Conservation (phyloP, 1,284 basidiomycete species). For the Tremellales sp. region DNA sequence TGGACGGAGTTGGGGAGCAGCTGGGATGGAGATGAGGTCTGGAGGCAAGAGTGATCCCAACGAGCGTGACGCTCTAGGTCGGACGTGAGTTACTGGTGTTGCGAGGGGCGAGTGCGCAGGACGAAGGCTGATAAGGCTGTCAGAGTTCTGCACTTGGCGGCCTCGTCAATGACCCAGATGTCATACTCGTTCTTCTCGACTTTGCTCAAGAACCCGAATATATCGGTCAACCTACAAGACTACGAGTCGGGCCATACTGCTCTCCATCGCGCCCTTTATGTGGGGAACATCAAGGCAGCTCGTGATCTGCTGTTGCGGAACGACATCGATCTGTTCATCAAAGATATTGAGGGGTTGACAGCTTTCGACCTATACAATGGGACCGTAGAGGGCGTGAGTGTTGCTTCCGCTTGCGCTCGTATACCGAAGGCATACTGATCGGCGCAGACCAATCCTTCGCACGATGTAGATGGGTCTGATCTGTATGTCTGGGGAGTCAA, state of each 20-base stretch:
- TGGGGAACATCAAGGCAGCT: slow-evolving; percentile 76
- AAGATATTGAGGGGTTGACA: slow-evolving; percentile 87
- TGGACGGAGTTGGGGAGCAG: slow-evolving; percentile 63
- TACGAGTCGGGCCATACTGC: slow-evolving; percentile 86
- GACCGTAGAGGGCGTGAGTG: slow-evolving; percentile 62
- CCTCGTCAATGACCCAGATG: slow-evolving; percentile 59
- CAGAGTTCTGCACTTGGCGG: slow-evolving; percentile 77
- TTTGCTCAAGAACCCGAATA: slow-evolving; percentile 67
- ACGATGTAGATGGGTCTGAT: slow-evolving; percentile 55
- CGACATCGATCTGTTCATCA: slow-evolving; percentile 70
- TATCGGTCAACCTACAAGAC: slow-evolving; percentile 81
- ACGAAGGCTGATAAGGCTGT: slow-evolving; percentile 59
- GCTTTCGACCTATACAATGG: slow-evolving; percentile 93
- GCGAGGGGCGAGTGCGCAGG: slow-evolving; percentile 50
- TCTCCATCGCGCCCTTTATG: slow-evolving; percentile 84
- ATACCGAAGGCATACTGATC: neutral
- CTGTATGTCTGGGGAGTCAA: slow-evolving; percentile 92
- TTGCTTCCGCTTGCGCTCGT: neutral
- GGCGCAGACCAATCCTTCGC: slow-evolving; percentile 54
- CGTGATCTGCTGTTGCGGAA: slow-evolving; percentile 68
- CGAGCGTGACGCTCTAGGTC: slow-evolving; percentile 40
- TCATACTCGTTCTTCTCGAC: slow-evolving; percentile 74
- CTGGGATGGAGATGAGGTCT: slow-evolving; percentile 46
- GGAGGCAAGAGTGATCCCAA: slow-evolving; percentile 47
- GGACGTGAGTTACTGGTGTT: slow-evolving; percentile 61